Evolutionary conservation across 169 alveolate species (phyloP).

Genomic region (Amoebophrya sp.): DNA sequence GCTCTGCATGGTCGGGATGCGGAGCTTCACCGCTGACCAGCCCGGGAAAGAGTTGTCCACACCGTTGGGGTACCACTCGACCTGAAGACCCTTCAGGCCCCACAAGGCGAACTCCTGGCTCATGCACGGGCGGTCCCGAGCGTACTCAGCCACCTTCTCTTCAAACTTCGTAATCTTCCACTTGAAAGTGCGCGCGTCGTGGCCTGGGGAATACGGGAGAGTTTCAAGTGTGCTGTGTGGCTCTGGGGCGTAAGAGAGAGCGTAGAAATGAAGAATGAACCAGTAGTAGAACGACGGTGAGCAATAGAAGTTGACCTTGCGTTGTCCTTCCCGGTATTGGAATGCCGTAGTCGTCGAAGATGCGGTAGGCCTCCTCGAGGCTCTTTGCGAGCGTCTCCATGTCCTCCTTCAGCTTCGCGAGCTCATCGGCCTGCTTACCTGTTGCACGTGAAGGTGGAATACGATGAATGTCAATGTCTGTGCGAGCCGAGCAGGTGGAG

Average conservation of each 20-base stretch:
- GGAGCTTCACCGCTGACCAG: neutral
- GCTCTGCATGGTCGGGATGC: neutral
- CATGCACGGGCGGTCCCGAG: neutral
- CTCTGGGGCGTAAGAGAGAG: too few species aligned
- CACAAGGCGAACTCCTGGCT: neutral
- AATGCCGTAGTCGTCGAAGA: neutral
- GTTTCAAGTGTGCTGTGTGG: too few species aligned
- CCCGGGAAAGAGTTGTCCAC: neutral
- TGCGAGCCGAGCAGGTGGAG: too few species aligned
- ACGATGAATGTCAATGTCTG: too few species aligned
- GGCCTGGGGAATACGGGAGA: too few species aligned
- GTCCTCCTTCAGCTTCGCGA: neutral
- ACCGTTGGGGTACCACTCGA: neutral
- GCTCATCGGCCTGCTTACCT: neutral
- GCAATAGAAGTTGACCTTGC: too few species aligned
- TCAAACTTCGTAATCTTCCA: neutral
- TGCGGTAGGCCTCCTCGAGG: neutral
- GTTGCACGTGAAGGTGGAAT: too few species aligned
- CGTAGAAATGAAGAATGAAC: too few species aligned
- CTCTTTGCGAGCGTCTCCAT: neutral
- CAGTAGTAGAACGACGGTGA: too few species aligned
- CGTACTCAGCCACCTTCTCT: neutral
- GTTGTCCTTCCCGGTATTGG: neutral
- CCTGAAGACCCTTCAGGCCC: neutral
- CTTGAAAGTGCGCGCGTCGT: neutral